A percentile compares a stretch with the other conserved stretches of the same genome.
Conservation (phyloP, 441 rosid genomes). For the Gossypium armourianum region DNA sequence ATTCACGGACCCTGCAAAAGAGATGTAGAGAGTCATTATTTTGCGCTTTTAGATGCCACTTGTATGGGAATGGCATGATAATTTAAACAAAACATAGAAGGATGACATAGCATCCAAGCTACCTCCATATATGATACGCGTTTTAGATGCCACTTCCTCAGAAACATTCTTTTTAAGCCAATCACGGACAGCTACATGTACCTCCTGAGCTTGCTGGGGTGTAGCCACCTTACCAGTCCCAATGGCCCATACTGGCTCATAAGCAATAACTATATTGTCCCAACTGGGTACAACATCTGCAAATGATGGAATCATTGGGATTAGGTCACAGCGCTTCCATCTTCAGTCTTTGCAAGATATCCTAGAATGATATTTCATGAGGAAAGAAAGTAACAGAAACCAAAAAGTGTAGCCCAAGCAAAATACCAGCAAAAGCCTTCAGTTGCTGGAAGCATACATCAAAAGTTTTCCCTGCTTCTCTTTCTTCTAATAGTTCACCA, state of each 20-base stretch:
- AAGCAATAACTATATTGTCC: constrained; percentile 84
- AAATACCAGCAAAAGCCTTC: constrained; percentile 71
- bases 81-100: constrained; percentile 1
- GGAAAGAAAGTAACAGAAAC: constrained; percentile 1
- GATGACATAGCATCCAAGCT: constrained; percentile 17
- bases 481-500: constrained; percentile 71
- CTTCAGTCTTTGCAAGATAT: neutral
- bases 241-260: constrained; percentile 98
- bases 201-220: constrained; percentile 90
- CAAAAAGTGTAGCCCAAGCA: neutral
- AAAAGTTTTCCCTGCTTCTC: constrained; percentile 89
- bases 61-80: neutral
- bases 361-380: neutral
- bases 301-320: constrained; percentile 6
- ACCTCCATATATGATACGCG: constrained; percentile 94
- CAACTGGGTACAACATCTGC: constrained; percentile 78
- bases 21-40: constrained; percentile 9
- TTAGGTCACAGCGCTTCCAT: neutral
- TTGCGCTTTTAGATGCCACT: neutral
- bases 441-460: constrained; percentile 80
- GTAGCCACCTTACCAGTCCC: constrained; percentile 95
- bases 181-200: constrained; percentile 68
- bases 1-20: constrained; percentile 66
- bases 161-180: constrained; percentile 88
- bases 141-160: constrained; percentile 74